Percentiles rank a stretch among this genome's conserved stretches.
Conservation (phyloP, 805 yeast genomes). For the Hanseniaspora jakobsenii region DNA sequence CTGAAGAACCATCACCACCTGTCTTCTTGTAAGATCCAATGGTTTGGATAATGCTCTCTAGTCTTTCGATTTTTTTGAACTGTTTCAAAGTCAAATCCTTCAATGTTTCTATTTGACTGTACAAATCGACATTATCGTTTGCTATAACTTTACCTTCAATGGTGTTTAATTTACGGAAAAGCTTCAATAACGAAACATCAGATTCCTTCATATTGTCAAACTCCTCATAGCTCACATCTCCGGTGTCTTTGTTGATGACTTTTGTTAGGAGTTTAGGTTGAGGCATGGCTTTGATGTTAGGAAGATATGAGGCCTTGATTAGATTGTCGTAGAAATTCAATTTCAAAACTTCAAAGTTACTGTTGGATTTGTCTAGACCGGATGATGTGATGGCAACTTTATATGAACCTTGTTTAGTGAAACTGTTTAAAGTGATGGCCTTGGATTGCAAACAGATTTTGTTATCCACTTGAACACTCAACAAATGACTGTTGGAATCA, state of each 20-base stretch:
- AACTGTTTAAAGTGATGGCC: slow-evolving; percentile 38
- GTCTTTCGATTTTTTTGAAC: slow-evolving; percentile 20
- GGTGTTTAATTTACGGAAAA: slow-evolving; percentile 24
- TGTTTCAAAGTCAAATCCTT: slow-evolving; percentile 22
- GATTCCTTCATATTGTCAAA: slow-evolving; percentile 20
- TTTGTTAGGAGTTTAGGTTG: slow-evolving; percentile 38
- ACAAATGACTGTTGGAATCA: slow-evolving; percentile 32
- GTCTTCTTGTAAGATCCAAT: too few species aligned
- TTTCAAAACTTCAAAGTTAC: slow-evolving; percentile 53
- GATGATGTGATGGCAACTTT: slow-evolving; percentile 36
- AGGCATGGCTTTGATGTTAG: slow-evolving; percentile 38
- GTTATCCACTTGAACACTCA: slow-evolving; percentile 63
- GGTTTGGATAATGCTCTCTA: slow-evolving; percentile 18
- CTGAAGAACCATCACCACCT: slow-evolving; percentile 15
- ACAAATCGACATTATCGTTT: slow-evolving; percentile 25
- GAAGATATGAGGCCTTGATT: slow-evolving; percentile 44
- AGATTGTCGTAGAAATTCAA: slow-evolving; percentile 45
- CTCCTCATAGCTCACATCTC: slow-evolving; percentile 26
- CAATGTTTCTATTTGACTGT: slow-evolving; percentile 21
- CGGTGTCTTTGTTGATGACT: slow-evolving; percentile 29
- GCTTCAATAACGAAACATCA: slow-evolving; percentile 19
- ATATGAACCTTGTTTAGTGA: slow-evolving; percentile 13
- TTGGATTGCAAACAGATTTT: slow-evolving; percentile 57
- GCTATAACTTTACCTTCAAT: slow-evolving; percentile 29
- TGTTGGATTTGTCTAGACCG: slow-evolving; percentile 29